phyloP scores from a whole-genome alignment of 345 rosid genomes.

The Bretschneidera sinensis region DNA sequence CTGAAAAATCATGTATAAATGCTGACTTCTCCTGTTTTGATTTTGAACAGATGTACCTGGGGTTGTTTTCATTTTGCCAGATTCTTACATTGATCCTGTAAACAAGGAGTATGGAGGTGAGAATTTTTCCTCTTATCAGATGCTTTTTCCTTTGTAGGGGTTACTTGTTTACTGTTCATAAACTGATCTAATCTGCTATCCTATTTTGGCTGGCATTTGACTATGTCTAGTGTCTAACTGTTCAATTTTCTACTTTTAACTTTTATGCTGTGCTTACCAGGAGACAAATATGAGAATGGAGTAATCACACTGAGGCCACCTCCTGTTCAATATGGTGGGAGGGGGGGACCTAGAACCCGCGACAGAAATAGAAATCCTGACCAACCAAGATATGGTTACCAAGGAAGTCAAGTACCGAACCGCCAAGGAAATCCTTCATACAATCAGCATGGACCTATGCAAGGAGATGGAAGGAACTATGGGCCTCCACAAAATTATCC shows the following conservation, averaged over 20 bases:
- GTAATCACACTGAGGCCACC: conserved; percentile 77
- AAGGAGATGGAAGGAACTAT: conserved; percentile 42
- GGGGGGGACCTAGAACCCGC: conserved; percentile 31
- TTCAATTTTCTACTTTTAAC: neutral
- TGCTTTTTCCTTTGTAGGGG: neutral
- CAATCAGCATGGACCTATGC: conserved; percentile 36
- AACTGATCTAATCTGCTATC: too few species aligned
- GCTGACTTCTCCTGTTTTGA: conserved; percentile 15
- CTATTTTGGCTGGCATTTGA: conserved; percentile 1
- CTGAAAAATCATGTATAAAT: neutral
- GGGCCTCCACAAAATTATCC: conserved; percentile 44
- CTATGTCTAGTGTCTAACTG: neutral
- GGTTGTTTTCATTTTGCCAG: conserved; percentile 83
- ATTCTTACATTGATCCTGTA: conserved; percentile 84
- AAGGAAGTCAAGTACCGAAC: conserved; percentile 31
- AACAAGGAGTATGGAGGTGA: conserved; percentile 94
- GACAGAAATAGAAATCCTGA: conserved; percentile 33
- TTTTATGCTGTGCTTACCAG: conserved; percentile 31
- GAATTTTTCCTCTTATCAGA: conserved; percentile 1
- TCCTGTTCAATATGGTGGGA: conserved; percentile 46
- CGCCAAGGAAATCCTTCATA: conserved; percentile 38
- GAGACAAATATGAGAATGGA: conserved; percentile 88
- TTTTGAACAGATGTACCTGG: conserved; percentile 60
- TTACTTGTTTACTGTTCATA: neutral
- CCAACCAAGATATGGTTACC: conserved; percentile 36